Conservation (phyloP, 768 basidiomycete genomes). For the Coprinopsis sp. region DNA sequence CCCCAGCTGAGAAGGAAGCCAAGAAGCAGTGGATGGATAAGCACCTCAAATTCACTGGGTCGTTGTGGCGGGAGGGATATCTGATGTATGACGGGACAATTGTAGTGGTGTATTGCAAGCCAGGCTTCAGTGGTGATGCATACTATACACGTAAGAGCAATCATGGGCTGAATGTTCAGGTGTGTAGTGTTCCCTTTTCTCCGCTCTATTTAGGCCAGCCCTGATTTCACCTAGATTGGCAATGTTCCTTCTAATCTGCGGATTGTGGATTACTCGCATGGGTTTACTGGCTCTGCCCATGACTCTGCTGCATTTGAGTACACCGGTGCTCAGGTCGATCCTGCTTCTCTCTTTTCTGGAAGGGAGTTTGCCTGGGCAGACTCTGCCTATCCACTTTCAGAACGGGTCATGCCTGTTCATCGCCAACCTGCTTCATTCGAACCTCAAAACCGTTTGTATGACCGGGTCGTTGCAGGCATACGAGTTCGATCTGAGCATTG, state of each 20-base stretch:
- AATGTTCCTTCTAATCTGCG: conserved; percentile 27
- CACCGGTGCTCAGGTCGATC: conserved; percentile 22
- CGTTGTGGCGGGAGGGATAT: conserved; percentile 31
- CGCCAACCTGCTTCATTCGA: conserved; percentile 23
- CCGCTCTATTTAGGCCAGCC: conserved; percentile 1
- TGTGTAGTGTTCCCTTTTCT: conserved; percentile 10
- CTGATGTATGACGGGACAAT: conserved; percentile 33
- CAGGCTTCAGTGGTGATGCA: conserved; percentile 26
- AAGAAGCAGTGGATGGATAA: conserved; percentile 33
- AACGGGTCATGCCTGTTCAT: conserved; percentile 19
- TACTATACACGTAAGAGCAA: conserved; percentile 31
- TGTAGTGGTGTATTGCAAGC: conserved; percentile 24
- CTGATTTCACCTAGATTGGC: conserved; percentile 26
- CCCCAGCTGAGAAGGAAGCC: conserved; percentile 26
- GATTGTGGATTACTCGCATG: conserved; percentile 29
- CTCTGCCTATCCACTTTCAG: conserved; percentile 15
- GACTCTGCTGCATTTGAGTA: conserved; percentile 30
- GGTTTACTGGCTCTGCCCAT: conserved; percentile 30
- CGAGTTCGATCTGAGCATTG: conserved; percentile 33
- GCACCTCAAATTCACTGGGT: conserved; percentile 25
- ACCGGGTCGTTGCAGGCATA: conserved; percentile 22
- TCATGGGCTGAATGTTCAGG: conserved; percentile 34
- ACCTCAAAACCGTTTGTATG: conserved; percentile 24
- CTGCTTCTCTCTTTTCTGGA: conserved; percentile 20
- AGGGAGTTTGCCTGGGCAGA: conserved; percentile 25